A percentile compares a stretch with the other conserved stretches of the same genome.
These are phyloP conservation scores for Lablab purpureus DNA, from an alignment of 306 rosid genomes.

Conservation along the genomic window DNA sequence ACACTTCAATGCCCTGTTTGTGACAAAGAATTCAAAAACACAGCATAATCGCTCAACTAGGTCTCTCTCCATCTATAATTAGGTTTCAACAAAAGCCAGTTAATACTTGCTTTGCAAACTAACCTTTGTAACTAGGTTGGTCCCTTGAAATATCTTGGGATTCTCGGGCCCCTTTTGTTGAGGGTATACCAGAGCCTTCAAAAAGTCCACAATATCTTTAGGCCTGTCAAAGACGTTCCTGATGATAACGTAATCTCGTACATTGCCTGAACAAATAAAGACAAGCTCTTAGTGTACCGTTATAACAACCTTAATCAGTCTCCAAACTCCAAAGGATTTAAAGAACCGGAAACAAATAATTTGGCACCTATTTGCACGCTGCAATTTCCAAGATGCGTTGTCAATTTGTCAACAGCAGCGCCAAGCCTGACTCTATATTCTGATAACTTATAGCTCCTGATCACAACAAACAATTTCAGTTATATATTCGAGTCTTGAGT, in stretches of 20 bases:
- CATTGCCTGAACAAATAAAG: slow-evolving; percentile 16
- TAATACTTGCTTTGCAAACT: too few relatives aligned
- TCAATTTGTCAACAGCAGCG: neutral
- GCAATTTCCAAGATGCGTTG: neutral
- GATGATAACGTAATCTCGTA: neutral
- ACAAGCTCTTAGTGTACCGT: neutral
- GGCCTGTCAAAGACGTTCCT: slow-evolving; percentile 24
- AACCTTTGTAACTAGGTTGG: neutral
- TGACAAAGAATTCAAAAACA: neutral
- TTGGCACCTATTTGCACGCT: slow-evolving; percentile 25
- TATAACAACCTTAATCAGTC: neutral
- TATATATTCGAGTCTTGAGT: neutral
- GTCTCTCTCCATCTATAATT: neutral
- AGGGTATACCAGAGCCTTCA: slow-evolving; percentile 47
- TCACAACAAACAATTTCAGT: neutral
- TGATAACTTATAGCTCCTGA: slow-evolving; percentile 38
- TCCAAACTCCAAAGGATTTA: neutral
- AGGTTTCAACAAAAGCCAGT: neutral
- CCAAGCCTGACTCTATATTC: neutral
- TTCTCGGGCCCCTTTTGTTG: neutral
- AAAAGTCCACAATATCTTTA: slow-evolving; percentile 40
- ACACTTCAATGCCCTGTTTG: slow-evolving; percentile 46
- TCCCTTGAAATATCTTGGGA: slow-evolving; percentile 39
- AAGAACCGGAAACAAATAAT: neutral
- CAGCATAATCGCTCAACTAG: neutral